phyloP scores from a whole-genome alignment of 192 early-diverging fungal species.

The Coemansia sp. region DNA sequence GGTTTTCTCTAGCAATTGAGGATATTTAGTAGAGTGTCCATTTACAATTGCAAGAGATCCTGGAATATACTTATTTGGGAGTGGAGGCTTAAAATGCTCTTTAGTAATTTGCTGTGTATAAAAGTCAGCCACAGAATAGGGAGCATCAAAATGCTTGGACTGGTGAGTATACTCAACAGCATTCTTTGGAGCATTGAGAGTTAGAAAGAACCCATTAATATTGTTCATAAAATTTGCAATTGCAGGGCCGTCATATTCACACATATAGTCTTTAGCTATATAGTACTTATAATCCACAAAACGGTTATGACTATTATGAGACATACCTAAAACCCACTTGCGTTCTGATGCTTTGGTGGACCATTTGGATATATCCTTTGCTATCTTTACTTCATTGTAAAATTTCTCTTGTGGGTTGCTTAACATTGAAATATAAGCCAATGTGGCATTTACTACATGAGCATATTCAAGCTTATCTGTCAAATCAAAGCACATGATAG shows the following conservation, averaged over 20 bases:
- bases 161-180: no score
- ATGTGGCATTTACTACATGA: conserved; percentile 26
- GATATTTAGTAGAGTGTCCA: conserved; percentile 3
- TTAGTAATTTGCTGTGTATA: conserved; percentile 12
- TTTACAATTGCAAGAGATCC: conserved; percentile 24
- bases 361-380: no score
- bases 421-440: conserved; percentile 38
- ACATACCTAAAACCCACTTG: no score
- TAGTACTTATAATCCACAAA: no score
- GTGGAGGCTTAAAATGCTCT: conserved; percentile 56
- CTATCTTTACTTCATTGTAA: conserved; percentile 33
- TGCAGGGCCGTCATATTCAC: no score
- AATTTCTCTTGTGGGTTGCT: conserved; percentile 30
- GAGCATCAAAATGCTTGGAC: background rate
- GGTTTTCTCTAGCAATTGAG: conserved; percentile 9
- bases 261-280: no score
- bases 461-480: conserved; percentile 16
- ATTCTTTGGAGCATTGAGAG: no score
- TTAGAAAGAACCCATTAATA: no score
- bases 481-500: conserved; percentile 13
- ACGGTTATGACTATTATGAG: no score
- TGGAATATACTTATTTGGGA: conserved; percentile 23
- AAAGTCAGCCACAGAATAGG: conserved; percentile 60
- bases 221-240: no score
- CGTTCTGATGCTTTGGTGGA: no score